These are phyloP conservation scores for Tephrocybe sp. DNA, from an alignment of 768 basidiomycete species.

Conservation along the genomic window DNA sequence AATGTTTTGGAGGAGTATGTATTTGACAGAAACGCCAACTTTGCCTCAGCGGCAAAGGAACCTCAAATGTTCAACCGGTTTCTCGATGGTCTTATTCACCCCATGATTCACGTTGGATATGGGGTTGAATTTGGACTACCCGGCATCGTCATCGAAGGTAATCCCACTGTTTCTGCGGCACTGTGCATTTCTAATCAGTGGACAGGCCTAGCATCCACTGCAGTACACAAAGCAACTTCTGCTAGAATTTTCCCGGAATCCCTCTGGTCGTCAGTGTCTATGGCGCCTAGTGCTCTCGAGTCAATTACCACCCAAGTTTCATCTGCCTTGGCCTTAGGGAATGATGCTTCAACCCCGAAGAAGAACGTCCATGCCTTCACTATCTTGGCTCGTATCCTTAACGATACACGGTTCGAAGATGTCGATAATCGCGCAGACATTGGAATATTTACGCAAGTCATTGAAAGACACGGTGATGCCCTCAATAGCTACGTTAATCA, in stretches of 20 bases:
- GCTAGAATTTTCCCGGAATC: conserved; percentile 30
- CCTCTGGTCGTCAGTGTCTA: conserved; percentile 18
- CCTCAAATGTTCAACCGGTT: conserved; percentile 54
- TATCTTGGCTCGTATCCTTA: conserved; percentile 52
- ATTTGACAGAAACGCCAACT: conserved; percentile 52
- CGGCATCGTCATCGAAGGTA: conserved; percentile 55
- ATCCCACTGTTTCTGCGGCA: background rate
- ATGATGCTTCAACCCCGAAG: background rate
- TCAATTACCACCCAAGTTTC: background rate
- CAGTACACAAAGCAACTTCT: conserved; percentile 40
- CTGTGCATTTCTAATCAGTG: background rate
- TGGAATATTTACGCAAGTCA: conserved; percentile 30
- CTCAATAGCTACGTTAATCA: conserved; percentile 38
- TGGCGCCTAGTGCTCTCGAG: background rate
- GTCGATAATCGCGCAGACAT: conserved; percentile 14
- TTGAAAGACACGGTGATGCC: conserved; percentile 35
- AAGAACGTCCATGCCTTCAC: conserved; percentile 42
- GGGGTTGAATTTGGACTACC: conserved; percentile 56
- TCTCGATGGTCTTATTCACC: conserved; percentile 53
- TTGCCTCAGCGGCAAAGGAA: conserved; percentile 28
- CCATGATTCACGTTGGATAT: conserved; percentile 57
- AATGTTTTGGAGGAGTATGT: conserved; percentile 58
- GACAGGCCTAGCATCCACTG: conserved; percentile 43
- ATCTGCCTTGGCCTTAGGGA: conserved; percentile 1
- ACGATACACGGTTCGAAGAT: conserved; percentile 38